Conservation (phyloP, 768 basidiomycete species). For the Hypholoma sublateritium region DNA sequence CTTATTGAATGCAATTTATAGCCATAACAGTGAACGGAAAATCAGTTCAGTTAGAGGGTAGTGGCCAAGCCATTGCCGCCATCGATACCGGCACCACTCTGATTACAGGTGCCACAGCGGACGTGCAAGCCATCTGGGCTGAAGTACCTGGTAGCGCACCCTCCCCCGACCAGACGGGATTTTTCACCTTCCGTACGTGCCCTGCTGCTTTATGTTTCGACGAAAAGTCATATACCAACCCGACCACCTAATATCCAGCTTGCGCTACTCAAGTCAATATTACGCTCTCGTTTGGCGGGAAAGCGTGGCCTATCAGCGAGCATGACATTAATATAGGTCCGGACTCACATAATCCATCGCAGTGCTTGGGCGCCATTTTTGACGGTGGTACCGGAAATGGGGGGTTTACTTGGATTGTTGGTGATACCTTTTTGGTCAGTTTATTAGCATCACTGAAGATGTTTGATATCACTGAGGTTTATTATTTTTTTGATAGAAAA, state of each 20-base stretch:
- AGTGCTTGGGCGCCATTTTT: conserved; percentile 69
- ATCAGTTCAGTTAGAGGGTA: conserved; percentile 37
- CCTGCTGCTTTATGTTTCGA: not conserved
- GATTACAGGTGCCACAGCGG: conserved; percentile 71
- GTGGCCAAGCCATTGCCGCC: conserved; percentile 51
- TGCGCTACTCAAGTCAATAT: conserved; percentile 57
- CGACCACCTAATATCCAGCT: conserved; percentile 41
- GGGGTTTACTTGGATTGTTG: conserved; percentile 62
- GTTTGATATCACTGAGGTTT: not conserved
- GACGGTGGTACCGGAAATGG: conserved; percentile 40
- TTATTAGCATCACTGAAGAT: no score
- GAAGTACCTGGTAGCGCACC: conserved; percentile 58
- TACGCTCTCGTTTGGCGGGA: conserved; percentile 74
- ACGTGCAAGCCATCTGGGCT: conserved; percentile 57
- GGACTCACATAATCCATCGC: conserved; percentile 28
- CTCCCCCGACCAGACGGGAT: conserved; percentile 51
- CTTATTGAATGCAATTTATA: conserved; percentile 19
- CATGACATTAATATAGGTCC: conserved; percentile 78
- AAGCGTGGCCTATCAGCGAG: conserved; percentile 69
- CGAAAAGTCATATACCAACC: not conserved
- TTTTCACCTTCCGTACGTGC: conserved; percentile 68
- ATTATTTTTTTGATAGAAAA: conserved; percentile 41
- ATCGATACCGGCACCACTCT: conserved; percentile 95
- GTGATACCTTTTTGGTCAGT: conserved; percentile 67
- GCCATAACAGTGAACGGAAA: conserved; percentile 61